Evolutionary conservation across 257 asterid genomes (phyloP).

Genomic region (Perilla frutescens): DNA sequence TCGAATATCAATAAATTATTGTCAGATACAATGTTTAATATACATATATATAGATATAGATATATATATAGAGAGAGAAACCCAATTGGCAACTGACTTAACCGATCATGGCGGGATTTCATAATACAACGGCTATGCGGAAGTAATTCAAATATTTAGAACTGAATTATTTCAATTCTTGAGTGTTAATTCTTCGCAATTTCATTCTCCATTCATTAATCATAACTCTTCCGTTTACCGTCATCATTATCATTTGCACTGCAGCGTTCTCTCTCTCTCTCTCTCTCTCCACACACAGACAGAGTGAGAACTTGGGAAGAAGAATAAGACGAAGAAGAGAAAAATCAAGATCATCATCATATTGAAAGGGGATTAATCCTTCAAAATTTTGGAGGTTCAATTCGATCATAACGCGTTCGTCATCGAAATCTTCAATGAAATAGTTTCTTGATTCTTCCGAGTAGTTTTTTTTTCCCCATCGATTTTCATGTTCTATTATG

Average conservation of each 20-base stretch:
- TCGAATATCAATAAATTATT: too few species aligned
- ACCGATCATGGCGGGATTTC: conserved; percentile 53
- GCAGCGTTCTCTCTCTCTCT: neutral
- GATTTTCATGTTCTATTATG: neutral
- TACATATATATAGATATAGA: too few species aligned
- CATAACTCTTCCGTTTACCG: neutral
- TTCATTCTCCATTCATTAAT: neutral
- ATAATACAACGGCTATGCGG: conserved; percentile 53
- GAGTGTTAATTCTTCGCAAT: neutral
- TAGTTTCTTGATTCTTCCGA: neutral
- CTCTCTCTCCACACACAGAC: conserved; percentile 5
- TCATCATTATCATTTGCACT: neutral
- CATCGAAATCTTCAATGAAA: neutral
- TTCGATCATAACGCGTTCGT: conserved; percentile 3
- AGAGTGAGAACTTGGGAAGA: neutral
- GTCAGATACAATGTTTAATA: too few species aligned
- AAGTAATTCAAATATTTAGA: conserved; percentile 48
- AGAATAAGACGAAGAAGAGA: neutral
- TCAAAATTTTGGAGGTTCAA: conserved; percentile 21
- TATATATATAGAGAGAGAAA: too few species aligned
- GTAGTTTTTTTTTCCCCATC: neutral
- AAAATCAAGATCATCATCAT: conserved; percentile 8
- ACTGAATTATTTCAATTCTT: conserved; percentile 27
- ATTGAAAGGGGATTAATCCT: conserved; percentile 15
- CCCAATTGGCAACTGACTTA: conserved; percentile 2